A percentile compares a stretch with the other conserved stretches of the same genome.
Evolutionary conservation across 345 rosid species (phyloP).

Genomic region (Xanthoceras sorbifolium): DNA sequence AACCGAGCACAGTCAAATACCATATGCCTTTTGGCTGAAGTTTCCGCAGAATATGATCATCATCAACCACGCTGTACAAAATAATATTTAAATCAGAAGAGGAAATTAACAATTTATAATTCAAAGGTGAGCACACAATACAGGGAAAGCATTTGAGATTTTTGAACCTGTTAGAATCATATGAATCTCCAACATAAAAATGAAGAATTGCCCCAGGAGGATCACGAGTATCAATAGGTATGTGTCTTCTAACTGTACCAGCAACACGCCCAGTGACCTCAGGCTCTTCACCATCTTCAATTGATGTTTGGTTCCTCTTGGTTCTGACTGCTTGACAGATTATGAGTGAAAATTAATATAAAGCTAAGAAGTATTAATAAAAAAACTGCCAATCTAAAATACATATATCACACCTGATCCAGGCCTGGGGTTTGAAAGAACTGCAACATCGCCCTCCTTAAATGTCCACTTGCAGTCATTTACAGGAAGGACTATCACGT

Average conservation of each 20-base stretch:
- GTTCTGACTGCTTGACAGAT: constrained; percentile 49
- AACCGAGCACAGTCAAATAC: constrained; percentile 94
- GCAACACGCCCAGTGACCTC: constrained; percentile 81
- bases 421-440: constrained; percentile 80
- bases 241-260: constrained; percentile 91
- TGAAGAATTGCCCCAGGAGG: constrained; percentile 97
- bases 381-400: not conserved
- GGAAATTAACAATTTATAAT: not conserved
- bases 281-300: constrained; percentile 64
- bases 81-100: not conserved
- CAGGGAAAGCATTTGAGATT: constrained; percentile 6
- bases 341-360: not conserved
- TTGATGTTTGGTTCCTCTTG: constrained; percentile 46
- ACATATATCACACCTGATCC: constrained; percentile 57
- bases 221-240: constrained; percentile 91
- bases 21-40: constrained; percentile 80
- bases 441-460: constrained; percentile 99
- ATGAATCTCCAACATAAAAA: constrained; percentile 88
- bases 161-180: constrained; percentile 62
- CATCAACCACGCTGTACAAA: constrained; percentile 67
- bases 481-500: constrained; percentile 71
- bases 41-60: constrained; percentile 85
- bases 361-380: not conserved
- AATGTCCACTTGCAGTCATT: constrained; percentile 89
- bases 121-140: not conserved